phyloP scores from a whole-genome alignment of 2,329 filamentous ascomycete species.

The Colletotrichum tropicale region DNA sequence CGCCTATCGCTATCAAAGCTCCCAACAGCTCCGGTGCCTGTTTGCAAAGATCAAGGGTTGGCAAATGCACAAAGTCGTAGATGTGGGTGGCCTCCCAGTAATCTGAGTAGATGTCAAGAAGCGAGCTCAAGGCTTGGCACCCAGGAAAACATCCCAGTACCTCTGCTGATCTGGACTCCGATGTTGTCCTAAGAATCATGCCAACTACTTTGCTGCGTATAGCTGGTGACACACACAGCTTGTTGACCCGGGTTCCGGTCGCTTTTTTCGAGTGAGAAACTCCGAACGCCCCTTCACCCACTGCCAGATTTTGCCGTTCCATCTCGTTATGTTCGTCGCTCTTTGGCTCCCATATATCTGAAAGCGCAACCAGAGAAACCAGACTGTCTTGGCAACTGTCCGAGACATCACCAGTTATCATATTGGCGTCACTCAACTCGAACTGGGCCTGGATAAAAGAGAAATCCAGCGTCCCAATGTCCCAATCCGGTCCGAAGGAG shows the following conservation, averaged over 20 bases:
- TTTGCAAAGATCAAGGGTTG: neutral
- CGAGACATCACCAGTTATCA: neutral
- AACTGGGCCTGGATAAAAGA: neutral
- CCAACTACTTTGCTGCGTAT: neutral
- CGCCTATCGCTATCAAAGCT: neutral
- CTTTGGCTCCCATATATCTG: neutral
- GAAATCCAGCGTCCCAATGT: neutral
- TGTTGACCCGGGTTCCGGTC: no score
- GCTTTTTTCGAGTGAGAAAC: neutral
- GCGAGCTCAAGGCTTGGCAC: neutral
- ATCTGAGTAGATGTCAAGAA: neutral
- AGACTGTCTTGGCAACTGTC: slow-evolving; percentile 21
- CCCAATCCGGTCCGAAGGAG: neutral
- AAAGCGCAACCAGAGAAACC: neutral
- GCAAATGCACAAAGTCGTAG: neutral
- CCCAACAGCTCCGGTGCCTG: neutral
- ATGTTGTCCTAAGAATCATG: neutral
- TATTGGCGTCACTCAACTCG: neutral
- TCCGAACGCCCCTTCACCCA: neutral
- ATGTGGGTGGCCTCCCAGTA: neutral
- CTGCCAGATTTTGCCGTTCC: neutral
- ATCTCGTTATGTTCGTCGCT: neutral
- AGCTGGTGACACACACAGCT: neutral
- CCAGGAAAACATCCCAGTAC: neutral
- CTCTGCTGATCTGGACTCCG: neutral